Evolutionary conservation across 2,329 filamentous ascomycete species (phyloP).

Genomic region (Bipolaris zeicola): DNA sequence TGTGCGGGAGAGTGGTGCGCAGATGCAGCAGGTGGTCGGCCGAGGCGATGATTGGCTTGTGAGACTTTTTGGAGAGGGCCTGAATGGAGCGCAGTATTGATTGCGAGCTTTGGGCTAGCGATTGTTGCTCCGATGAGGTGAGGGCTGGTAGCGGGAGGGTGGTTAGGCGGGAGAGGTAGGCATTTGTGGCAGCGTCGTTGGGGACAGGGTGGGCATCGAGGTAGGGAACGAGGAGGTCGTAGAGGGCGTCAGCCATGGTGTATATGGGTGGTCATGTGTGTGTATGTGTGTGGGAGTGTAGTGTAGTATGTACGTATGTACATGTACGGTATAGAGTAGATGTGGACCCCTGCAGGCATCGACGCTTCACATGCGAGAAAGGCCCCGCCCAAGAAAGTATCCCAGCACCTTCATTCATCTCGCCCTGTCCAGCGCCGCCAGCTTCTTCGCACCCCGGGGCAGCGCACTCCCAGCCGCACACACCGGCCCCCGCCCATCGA

Average conservation of each 20-base stretch:
- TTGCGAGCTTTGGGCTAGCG: slow-evolving; percentile 79
- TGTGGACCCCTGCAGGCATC: too few species aligned
- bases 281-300: neutral
- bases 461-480: slow-evolving; percentile 1
- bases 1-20: slow-evolving; percentile 69
- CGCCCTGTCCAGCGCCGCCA: slow-evolving; percentile 31
- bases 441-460: slow-evolving; percentile 9
- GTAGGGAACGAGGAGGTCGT: slow-evolving; percentile 72
- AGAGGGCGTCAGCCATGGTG: slow-evolving; percentile 64
- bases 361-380: slow-evolving; percentile 8
- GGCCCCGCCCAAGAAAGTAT: slow-evolving; percentile 10
- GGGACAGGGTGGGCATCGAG: slow-evolving; percentile 55
- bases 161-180: slow-evolving; percentile 78
- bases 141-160: slow-evolving; percentile 77
- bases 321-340: neutral
- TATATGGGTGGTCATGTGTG: neutral
- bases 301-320: neutral
- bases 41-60: slow-evolving; percentile 82
- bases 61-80: slow-evolving; percentile 84
- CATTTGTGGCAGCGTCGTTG: slow-evolving; percentile 61
- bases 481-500: neutral
- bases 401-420: slow-evolving; percentile 1
- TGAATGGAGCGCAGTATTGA: slow-evolving; percentile 83
- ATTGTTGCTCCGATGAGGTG: slow-evolving; percentile 74
- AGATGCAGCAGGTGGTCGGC: slow-evolving; percentile 78